Evolutionary conservation across 768 basidiomycete genomes (phyloP), one percentile per base, ranked within the genome.

Genomic region (Leucogyrophana mollusca): DNA sequence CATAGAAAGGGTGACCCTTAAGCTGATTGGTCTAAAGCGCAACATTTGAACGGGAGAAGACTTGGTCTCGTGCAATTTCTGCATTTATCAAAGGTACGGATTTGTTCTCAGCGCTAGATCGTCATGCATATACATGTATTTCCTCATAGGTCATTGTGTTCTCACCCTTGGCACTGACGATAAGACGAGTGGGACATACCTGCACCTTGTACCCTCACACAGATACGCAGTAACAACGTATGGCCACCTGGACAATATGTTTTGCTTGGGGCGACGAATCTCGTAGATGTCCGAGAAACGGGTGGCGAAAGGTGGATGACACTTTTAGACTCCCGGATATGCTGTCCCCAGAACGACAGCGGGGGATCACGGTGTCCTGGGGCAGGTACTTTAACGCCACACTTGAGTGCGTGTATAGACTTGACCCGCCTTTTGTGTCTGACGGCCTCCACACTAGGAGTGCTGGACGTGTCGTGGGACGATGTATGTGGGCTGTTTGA

Each of bases 111-210:
- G 17, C 25, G 34, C 44, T 39, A 1, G 16, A 10, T n/a, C 17
- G 27, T 2, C 32, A 20, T 21, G 39, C n/a, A n/a, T 13, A n/a
- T 39, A 34, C 17, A 55, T 27, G 1, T 13, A 2, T 17, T 40
- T 17, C 9, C 16, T 22, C 32, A 9, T 42, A 90, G 90, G 90
- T 2, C 62, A 68, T n/a, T 91, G 88, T 50, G 66, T 95, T 50
- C 57, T 93, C 4, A 94, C 88, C 0, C 65, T 93, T 16, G 94
- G 93, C 2, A 94, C 94, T 0, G 87, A 87, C 6, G 57, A 67
- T 2, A 66, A 65, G 24, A 54, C 65, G 14, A 55, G 69, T 9
- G 58, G 55, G 13, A 57, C 54, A n/a, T 70, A 67, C 34, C 49
- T 72, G 3, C 59, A 67, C 8, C 64, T 96, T n/a, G 71, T 94